phyloP scores from a whole-genome alignment of 2,329 filamentous ascomycete species.

The Chrysoporthe austroafricana region DNA sequence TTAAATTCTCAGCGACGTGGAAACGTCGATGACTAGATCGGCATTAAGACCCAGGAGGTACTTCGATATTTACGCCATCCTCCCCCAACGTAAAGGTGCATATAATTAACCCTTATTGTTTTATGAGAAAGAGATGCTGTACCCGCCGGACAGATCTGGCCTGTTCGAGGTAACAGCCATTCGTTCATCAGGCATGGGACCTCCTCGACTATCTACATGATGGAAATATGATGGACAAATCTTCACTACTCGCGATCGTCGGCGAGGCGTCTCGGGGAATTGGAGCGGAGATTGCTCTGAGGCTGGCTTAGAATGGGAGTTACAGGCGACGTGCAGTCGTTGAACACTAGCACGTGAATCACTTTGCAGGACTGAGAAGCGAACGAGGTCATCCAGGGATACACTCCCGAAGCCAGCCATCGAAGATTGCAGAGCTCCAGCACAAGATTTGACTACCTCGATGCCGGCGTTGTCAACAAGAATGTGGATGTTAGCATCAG shows the following conservation, averaged over 20 bases:
- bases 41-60: too few species aligned
- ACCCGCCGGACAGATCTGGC: too few species aligned
- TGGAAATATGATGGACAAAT: not conserved
- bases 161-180: not conserved
- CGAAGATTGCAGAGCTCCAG: conserved; percentile 61
- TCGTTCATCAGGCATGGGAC: not conserved
- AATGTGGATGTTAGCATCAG: too few species aligned
- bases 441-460: conserved; percentile 64
- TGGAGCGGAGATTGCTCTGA: conserved; percentile 42
- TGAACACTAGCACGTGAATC: too few species aligned
- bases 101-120: too few species aligned
- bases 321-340: not conserved
- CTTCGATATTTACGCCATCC: too few species aligned
- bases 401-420: conserved; percentile 65
- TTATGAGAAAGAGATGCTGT: too few species aligned
- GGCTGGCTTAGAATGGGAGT: conserved; percentile 40
- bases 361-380: not conserved
- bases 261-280: conserved; percentile 38
- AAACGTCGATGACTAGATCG: too few species aligned
- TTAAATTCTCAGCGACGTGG: too few species aligned
- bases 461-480: too few species aligned
- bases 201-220: not conserved
- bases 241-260: conserved; percentile 45
- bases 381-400: conserved; percentile 55
- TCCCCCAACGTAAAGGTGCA: not conserved